phyloP scores from a whole-genome alignment of 2,329 filamentous ascomycete species.

The Hypoxylon sp. region DNA sequence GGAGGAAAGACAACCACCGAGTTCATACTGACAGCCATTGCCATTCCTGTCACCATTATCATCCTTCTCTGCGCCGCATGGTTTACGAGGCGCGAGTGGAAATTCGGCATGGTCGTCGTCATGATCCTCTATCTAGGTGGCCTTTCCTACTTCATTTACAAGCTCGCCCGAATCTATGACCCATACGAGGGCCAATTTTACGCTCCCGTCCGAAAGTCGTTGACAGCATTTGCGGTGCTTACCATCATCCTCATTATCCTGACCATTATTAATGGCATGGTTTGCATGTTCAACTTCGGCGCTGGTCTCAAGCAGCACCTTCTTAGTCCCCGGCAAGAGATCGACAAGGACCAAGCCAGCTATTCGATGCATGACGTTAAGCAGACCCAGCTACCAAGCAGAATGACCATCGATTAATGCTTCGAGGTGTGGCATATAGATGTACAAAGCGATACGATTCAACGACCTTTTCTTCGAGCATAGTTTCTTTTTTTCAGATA shows the following conservation, averaged over 20 bases:
- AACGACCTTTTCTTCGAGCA: constrained; percentile 48
- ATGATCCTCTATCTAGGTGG: constrained; percentile 91
- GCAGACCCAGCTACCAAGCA: constrained; percentile 62
- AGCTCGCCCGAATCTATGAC: constrained; percentile 95
- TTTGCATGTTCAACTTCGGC: constrained; percentile 92
- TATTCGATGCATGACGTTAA: constrained; percentile 72
- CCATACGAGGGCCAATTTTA: constrained; percentile 72
- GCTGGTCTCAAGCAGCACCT: constrained; percentile 91
- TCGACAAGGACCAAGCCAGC: constrained; percentile 67
- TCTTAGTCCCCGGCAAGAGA: constrained; percentile 60
- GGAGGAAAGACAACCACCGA: constrained; percentile 77
- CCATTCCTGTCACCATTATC: constrained; percentile 89
- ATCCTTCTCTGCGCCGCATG: constrained; percentile 88
- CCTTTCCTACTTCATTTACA: constrained; percentile 97
- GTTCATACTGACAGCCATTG: constrained; percentile 87
- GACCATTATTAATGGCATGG: constrained; percentile 87
- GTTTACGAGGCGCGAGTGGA: constrained; percentile 87
- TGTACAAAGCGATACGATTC: constrained; percentile 52
- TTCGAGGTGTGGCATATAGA: constrained; percentile 40
- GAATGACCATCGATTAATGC: constrained; percentile 72
- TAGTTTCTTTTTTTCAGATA: constrained; percentile 47
- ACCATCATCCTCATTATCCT: constrained; percentile 89
- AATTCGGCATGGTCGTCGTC: constrained; percentile 79
- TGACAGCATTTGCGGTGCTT: constrained; percentile 94
- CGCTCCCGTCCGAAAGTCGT: constrained; percentile 81